phyloP scores from a whole-genome alignment of 192 early-diverging fungal genomes.

The Rhizoclosmatium sp. region DNA sequence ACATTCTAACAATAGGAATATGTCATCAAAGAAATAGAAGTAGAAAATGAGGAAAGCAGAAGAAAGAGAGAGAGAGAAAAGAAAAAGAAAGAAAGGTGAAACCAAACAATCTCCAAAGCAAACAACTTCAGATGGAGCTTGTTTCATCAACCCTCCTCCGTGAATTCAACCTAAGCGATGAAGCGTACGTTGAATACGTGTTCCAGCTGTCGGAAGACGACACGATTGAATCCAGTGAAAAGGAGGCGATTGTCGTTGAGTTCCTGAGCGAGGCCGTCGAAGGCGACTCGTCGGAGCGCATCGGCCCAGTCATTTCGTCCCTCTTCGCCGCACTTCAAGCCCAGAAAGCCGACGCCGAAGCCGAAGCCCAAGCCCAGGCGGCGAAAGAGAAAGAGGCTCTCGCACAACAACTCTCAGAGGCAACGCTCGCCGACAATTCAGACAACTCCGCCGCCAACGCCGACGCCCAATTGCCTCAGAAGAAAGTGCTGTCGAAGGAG shows the following conservation, averaged over 20 bases:
- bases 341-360: background rate
- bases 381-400: conserved; percentile 49
- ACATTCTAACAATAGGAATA: too few species aligned
- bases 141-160: background rate
- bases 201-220: conserved; percentile 71
- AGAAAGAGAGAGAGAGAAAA: too few species aligned
- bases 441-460: background rate
- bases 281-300: conserved; percentile 19
- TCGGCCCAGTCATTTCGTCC: background rate
- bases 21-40: too few species aligned
- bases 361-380: conserved; percentile 43
- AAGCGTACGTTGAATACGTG: conserved; percentile 75
- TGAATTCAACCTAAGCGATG: conserved; percentile 14
- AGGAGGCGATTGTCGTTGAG: conserved; percentile 71
- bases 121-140: background rate
- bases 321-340: background rate
- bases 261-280: conserved; percentile 68
- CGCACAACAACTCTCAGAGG: conserved; percentile 35
- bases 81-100: too few species aligned
- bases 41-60: too few species aligned
- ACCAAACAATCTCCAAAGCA: too few species aligned
- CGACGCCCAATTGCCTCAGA: background rate
- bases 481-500: conserved; percentile 36
- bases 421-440: conserved; percentile 32
- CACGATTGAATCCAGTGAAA: conserved; percentile 69